Evolutionary conservation across 495 filamentous ascomycete genomes (phyloP), one percentile per base, ranked within the genome.

Genomic region (Pyrenula aspistea): DNA sequence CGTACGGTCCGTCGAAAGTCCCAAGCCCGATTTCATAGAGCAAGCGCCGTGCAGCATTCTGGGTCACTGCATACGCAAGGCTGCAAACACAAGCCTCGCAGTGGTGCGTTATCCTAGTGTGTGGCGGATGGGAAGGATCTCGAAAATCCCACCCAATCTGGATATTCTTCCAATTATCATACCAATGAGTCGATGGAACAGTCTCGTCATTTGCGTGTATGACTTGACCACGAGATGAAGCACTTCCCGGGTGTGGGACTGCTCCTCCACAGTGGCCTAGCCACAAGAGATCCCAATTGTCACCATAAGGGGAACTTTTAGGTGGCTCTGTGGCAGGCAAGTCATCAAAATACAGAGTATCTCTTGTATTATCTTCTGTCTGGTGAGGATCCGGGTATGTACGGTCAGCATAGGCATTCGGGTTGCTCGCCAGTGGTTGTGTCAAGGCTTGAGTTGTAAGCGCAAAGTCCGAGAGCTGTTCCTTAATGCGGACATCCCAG

Each of bases 261-360:
- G 53, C 48, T 54, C 50, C 31, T 52, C 51, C 67, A 62, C 78
- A 81, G 53, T 77, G 75, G 2, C 78, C 78, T 25, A 80, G 64
- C 77, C 78, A 81, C 2, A 82, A 63, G 25, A 81, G 61, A 59
- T 81, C 74, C 80, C 80, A 84, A 59, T 77, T 67, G 22, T 77
- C 71, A 42, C 80, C 81, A 57, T 83, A 84, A 1, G 80, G 78
- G 1, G 77, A 75, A n/a, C 67, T 53, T 24, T 65, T 66, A 1
- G 65, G 58, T 3, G 66, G 24, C 0, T 57, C 59, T 2, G 66
- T 69, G 24, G 55, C 25, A 1, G 70, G 69, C 11, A 71, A 64
- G 12, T 51, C 23, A 55, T 60, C 53, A 49, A 53, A 53, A 25
- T 24, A 10, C 11, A 64, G 15, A 12, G 54, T 22, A 25, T 56